Conservation (phyloP, 2,329 filamentous ascomycete species). For the Zymoseptoria pseudotritici region DNA sequence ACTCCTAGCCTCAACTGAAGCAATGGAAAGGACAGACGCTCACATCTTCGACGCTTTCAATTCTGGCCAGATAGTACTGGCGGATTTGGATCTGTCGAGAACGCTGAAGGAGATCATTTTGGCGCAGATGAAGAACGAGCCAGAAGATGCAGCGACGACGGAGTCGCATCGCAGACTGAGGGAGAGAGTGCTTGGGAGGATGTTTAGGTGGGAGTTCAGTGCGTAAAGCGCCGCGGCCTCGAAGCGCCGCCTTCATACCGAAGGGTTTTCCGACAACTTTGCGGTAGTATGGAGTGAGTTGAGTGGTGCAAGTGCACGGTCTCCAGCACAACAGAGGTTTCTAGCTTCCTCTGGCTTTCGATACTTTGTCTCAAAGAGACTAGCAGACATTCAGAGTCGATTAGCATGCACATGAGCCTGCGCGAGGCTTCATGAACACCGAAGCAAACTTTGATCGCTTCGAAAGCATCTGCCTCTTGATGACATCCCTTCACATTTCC, state of each 20-base stretch:
- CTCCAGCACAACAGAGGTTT: too few relatives aligned
- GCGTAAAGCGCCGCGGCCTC: neutral
- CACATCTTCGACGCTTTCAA: slow-evolving; percentile 39
- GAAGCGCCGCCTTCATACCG: too few relatives aligned
- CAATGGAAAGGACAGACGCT: slow-evolving; percentile 22
- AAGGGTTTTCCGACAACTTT: too few relatives aligned
- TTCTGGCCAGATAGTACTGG: slow-evolving; percentile 41
- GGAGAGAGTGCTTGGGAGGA: slow-evolving; percentile 8
- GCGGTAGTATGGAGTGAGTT: too few relatives aligned
- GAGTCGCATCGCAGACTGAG: slow-evolving; percentile 9
- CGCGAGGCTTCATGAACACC: too few relatives aligned
- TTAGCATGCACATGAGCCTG: too few relatives aligned
- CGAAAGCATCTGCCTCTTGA: too few relatives aligned
- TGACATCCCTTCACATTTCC: neutral
- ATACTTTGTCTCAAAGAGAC: too few relatives aligned
- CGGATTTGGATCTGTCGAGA: slow-evolving; percentile 36
- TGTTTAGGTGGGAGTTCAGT: slow-evolving; percentile 5
- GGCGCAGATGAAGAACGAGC: neutral
- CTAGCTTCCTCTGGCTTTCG: too few relatives aligned
- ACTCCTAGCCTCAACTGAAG: slow-evolving; percentile 11
- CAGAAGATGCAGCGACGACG: neutral
- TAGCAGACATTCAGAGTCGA: too few relatives aligned
- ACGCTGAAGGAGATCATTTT: slow-evolving; percentile 32
- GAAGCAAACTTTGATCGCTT: too few relatives aligned
- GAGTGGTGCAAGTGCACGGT: too few relatives aligned